phyloP scores from a whole-genome alignment of 176 grass and related monocot species.

The Lolium perenne region DNA sequence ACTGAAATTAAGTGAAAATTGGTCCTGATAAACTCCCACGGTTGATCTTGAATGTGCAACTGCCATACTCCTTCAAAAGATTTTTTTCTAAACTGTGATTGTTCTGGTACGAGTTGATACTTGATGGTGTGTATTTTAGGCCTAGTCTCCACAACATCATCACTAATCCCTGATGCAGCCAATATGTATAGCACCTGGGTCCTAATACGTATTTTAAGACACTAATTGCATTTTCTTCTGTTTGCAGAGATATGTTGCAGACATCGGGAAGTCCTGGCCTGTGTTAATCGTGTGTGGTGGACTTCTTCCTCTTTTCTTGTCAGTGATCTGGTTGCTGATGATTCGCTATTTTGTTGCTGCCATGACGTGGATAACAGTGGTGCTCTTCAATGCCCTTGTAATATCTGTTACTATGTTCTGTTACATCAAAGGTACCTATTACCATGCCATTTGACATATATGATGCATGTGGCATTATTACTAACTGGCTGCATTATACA shows the following conservation, averaged over 20 bases:
- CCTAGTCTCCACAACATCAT: not conserved
- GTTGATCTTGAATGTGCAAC: slow-evolving; percentile 8
- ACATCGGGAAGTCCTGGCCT: slow-evolving; percentile 97
- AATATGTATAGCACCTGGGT: slow-evolving; percentile 1
- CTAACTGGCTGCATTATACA: slow-evolving; percentile 33
- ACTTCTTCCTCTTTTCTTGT: slow-evolving; percentile 91
- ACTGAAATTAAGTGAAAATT: slow-evolving; percentile 28
- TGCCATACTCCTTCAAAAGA: not conserved
- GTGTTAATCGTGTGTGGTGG: slow-evolving; percentile 96
- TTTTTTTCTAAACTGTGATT: not conserved
- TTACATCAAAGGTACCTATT: slow-evolving; percentile 84
- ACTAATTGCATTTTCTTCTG: slow-evolving; percentile 32
- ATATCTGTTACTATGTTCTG: slow-evolving; percentile 95
- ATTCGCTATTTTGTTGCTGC: slow-evolving; percentile 95
- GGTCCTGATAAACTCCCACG: not conserved
- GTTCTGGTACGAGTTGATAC: not conserved
- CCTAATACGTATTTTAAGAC: not conserved
- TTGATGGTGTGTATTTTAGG: not conserved
- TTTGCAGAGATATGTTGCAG: slow-evolving; percentile 93
- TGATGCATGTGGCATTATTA: not conserved
- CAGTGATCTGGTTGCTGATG: slow-evolving; percentile 90
- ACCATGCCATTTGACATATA: slow-evolving; percentile 17
- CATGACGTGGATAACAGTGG: slow-evolving; percentile 96
- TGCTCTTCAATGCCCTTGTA: slow-evolving; percentile 92
- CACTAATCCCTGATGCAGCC: slow-evolving; percentile 25